Percentiles rank a stretch among this genome's conserved stretches.
These are phyloP conservation scores for Allium cepa DNA, from an alignment of 106 monocot species.

Conservation along the genomic window DNA sequence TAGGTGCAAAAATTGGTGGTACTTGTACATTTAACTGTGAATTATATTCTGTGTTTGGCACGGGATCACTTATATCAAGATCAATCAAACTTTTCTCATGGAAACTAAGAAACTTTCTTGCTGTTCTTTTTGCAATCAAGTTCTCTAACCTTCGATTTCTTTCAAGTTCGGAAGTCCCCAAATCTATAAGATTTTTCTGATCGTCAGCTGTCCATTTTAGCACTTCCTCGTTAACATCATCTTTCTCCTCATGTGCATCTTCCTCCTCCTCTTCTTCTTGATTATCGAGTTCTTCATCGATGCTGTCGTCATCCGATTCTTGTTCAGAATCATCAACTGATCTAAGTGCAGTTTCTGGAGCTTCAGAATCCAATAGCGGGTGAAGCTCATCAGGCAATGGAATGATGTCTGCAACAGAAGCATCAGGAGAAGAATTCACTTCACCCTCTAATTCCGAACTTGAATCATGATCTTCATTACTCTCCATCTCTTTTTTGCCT, in stretches of 20 bases:
- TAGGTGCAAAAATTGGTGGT: conserved; percentile 42
- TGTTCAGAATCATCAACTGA: conserved; percentile 9
- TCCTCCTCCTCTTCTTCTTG: conserved; percentile 38
- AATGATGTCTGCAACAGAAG: conserved; percentile 53
- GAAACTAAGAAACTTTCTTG: conserved; percentile 37
- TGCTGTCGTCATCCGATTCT: conserved; percentile 37
- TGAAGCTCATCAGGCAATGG: conserved; percentile 86
- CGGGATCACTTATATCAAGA: conserved; percentile 39
- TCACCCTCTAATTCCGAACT: conserved; percentile 47
- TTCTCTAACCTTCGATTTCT: conserved; percentile 67
- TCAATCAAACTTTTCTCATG: conserved; percentile 64
- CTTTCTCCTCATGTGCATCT: conserved; percentile 30
- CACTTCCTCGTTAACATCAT: conserved; percentile 23
- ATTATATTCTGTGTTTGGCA: conserved; percentile 21
- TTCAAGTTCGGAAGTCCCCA: conserved; percentile 66
- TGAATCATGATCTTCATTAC: conserved; percentile 23
- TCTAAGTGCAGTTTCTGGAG: conserved; percentile 23
- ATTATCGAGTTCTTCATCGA: conserved; percentile 29
- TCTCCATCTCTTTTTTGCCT: conserved; percentile 2
- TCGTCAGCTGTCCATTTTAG: conserved; percentile 86
- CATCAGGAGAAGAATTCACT: conserved; percentile 56
- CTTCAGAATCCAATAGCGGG: conserved; percentile 57
- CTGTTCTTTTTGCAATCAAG: conserved; percentile 63
- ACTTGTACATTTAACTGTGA: conserved; percentile 43
- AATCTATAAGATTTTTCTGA: conserved; percentile 66